phyloP scores from a whole-genome alignment of 306 rosid genomes.

The Erythrophleum fordii region DNA sequence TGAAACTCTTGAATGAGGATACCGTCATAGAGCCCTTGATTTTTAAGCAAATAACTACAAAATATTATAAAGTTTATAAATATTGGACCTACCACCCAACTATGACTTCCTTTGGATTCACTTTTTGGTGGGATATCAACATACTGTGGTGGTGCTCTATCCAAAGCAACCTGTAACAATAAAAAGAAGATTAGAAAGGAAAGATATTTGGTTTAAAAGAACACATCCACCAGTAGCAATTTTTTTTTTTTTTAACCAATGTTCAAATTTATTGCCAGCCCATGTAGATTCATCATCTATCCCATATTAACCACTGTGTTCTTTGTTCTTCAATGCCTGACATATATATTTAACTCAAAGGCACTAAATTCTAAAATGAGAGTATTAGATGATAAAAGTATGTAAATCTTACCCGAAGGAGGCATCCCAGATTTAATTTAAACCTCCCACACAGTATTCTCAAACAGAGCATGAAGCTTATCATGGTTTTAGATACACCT shows the following conservation, averaged over 20 bases:
- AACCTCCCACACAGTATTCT: no score
- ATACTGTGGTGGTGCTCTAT: constrained; percentile 95
- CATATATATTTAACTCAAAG: no score
- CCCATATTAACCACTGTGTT: no score
- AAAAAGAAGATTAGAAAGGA: neutral
- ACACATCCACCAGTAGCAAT: neutral
- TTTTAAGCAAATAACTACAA: neutral
- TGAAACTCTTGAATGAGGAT: neutral
- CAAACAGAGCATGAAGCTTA: no score
- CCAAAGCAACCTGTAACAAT: constrained; percentile 78
- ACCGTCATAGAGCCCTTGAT: neutral
- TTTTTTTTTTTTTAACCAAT: neutral
- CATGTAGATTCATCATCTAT: neutral
- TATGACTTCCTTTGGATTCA: constrained; percentile 92
- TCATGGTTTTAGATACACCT: neutral
- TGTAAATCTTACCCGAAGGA: no score
- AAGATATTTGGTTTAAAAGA: neutral
- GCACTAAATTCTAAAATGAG: no score
- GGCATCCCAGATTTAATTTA: no score
- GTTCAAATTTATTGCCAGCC: neutral
- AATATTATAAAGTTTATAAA: neutral
- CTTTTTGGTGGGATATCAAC: constrained; percentile 85
- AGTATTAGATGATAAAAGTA: no score
- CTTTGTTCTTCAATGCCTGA: no score
- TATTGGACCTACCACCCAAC: constrained; percentile 82